Evolutionary conservation across 2,329 filamentous ascomycete genomes (phyloP).

Genomic region (Fusarium burgessii): DNA sequence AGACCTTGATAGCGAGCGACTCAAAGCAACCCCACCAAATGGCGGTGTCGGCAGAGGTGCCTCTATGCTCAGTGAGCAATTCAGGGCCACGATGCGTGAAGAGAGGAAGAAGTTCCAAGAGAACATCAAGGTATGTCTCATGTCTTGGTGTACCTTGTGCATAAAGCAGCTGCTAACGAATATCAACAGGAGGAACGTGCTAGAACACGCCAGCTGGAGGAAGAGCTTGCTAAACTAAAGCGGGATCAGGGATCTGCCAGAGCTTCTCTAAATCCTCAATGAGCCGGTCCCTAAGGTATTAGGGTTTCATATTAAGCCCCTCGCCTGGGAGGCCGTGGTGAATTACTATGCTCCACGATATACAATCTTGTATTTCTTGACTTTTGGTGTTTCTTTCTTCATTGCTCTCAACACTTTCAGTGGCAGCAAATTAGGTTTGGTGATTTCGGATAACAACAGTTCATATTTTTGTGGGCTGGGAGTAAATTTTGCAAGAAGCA

Average conservation of each 20-base stretch:
- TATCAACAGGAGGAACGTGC: slow-evolving; percentile 62
- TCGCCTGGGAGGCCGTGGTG: neutral
- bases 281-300: neutral
- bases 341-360: slow-evolving; percentile 8
- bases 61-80: slow-evolving; percentile 67
- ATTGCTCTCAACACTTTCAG: slow-evolving; percentile 7
- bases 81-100: slow-evolving; percentile 66
- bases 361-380: slow-evolving; percentile 29
- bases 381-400: slow-evolving; percentile 15
- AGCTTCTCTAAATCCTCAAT: slow-evolving; percentile 57
- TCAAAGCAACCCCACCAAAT: slow-evolving; percentile 56
- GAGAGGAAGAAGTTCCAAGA: slow-evolving; percentile 69
- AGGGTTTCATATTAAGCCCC: neutral
- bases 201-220: slow-evolving; percentile 61
- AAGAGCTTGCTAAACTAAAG: slow-evolving; percentile 61
- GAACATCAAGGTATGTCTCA: slow-evolving; percentile 61
- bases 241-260: slow-evolving; percentile 58
- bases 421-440: neutral
- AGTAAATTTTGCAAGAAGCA: neutral
- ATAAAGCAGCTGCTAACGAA: slow-evolving; percentile 45
- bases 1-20: slow-evolving; percentile 63
- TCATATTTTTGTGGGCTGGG: neutral
- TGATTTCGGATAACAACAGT: neutral
- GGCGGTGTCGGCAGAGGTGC: slow-evolving; percentile 57
- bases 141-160: neutral